phyloP scores from a whole-genome alignment of 352 stramenopile species.

The Phytophthora vignae region DNA sequence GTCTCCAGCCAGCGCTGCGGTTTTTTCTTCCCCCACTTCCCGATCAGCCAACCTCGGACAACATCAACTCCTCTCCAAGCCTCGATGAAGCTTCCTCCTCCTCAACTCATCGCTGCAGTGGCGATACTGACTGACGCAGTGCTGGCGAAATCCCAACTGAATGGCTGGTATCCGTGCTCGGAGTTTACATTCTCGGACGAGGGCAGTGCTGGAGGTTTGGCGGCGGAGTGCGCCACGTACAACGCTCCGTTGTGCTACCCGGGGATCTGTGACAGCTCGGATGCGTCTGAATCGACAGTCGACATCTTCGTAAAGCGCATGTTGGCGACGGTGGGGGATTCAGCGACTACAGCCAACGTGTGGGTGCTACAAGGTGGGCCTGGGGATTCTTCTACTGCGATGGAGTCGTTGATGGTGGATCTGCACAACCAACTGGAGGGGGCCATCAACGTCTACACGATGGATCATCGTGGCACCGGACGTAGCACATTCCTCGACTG shows the following conservation, averaged over 20 bases:
- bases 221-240: slow-evolving; percentile 42
- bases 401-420: slow-evolving; percentile 49
- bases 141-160: slow-evolving; percentile 10
- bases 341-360: slow-evolving; percentile 31
- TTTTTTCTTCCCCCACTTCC: slow-evolving; percentile 15
- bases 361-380: slow-evolving; percentile 56
- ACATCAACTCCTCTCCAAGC: background rate
- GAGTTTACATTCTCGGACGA: slow-evolving; percentile 37
- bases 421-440: slow-evolving; percentile 25
- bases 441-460: slow-evolving; percentile 54
- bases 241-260: slow-evolving; percentile 40
- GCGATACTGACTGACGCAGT: background rate
- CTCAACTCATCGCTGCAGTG: background rate
- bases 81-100: slow-evolving; percentile 14
- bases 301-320: slow-evolving; percentile 54
- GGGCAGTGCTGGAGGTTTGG: background rate
- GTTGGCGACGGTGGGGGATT: slow-evolving; percentile 11
- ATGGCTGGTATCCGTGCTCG: slow-evolving; percentile 37
- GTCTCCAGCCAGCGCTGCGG: background rate
- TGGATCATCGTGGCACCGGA: slow-evolving; percentile 57
- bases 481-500: slow-evolving; percentile 46
- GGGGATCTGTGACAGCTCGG: slow-evolving; percentile 21
- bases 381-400: slow-evolving; percentile 43
- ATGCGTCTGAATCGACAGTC: slow-evolving; percentile 19
- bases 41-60: background rate